phyloP scores from a whole-genome alignment of 2,329 filamentous ascomycete genomes.

The Pestalotiopsis sp. region DNA sequence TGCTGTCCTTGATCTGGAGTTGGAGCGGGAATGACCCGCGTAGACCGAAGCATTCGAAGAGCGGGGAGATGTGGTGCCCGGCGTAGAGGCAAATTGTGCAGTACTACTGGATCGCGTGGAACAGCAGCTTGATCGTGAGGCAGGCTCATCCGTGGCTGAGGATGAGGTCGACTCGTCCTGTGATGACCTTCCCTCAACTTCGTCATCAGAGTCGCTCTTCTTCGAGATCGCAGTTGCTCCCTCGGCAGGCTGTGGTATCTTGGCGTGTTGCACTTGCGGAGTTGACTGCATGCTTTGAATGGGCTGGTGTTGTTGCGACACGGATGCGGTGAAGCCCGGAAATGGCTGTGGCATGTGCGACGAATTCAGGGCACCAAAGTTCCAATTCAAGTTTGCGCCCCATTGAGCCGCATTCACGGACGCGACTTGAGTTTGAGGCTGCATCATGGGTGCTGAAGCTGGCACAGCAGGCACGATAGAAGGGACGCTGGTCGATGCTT shows the following conservation, averaged over 20 bases:
- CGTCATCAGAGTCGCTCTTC: constrained; percentile 4
- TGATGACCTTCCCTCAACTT: constrained; percentile 2
- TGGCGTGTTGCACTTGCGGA: background rate
- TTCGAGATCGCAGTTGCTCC: background rate
- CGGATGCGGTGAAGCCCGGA: background rate
- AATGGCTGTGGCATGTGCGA: background rate
- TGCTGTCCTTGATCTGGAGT: background rate
- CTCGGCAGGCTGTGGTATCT: background rate
- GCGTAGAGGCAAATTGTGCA: background rate
- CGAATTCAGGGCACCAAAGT: background rate
- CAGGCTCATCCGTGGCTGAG: background rate
- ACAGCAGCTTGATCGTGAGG: constrained; percentile 1
- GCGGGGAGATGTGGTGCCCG: background rate
- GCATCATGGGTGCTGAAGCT: background rate
- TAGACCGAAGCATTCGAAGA: background rate
- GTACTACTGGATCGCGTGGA: constrained; percentile 5
- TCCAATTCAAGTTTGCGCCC: constrained; percentile 3
- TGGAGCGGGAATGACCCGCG: constrained; percentile 4
- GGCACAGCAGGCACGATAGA: background rate
- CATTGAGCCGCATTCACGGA: background rate
- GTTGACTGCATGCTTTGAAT: background rate
- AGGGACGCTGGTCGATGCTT: background rate
- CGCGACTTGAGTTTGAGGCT: background rate
- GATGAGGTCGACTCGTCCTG: background rate
- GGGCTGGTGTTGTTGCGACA: background rate